Conservation (phyloP, 352 stramenopile species). For the Phytophthora hybrid region DNA sequence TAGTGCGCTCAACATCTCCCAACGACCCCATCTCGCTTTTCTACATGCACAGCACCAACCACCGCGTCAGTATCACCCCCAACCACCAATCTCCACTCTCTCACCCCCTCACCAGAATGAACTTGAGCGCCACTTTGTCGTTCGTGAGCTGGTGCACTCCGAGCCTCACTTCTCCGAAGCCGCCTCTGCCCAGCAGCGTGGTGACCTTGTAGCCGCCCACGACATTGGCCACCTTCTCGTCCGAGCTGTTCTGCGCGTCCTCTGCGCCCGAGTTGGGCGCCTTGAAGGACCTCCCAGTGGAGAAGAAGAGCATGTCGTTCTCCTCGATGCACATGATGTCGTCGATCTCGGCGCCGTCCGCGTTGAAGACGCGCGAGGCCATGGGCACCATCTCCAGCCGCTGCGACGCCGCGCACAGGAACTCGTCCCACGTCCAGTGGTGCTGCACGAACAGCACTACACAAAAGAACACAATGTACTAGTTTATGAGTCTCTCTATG, state of each 20-base stretch:
- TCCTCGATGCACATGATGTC: conserved; percentile 93
- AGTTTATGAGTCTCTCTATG: background rate
- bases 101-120: conserved; percentile 64
- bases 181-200: conserved; percentile 77
- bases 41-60: conserved; percentile 29
- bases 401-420: conserved; percentile 83
- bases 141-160: conserved; percentile 87
- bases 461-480: conserved; percentile 3
- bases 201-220: conserved; percentile 86
- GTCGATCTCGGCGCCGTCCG: conserved; percentile 86
- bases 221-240: conserved; percentile 73
- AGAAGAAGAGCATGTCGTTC: conserved; percentile 92
- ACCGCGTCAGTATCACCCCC: background rate
- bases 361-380: conserved; percentile 86
- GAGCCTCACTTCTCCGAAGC: conserved; percentile 82
- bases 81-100: background rate
- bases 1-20: conserved; percentile 86
- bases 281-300: conserved; percentile 80
- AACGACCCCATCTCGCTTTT: conserved; percentile 91
- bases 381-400: conserved; percentile 86
- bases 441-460: conserved; percentile 82
- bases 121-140: conserved; percentile 90
- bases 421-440: conserved; percentile 89
- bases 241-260: conserved; percentile 46
- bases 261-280: conserved; percentile 61